Evolutionary conservation across 768 basidiomycete genomes (phyloP).

Genomic region (Lactarius indigo): DNA sequence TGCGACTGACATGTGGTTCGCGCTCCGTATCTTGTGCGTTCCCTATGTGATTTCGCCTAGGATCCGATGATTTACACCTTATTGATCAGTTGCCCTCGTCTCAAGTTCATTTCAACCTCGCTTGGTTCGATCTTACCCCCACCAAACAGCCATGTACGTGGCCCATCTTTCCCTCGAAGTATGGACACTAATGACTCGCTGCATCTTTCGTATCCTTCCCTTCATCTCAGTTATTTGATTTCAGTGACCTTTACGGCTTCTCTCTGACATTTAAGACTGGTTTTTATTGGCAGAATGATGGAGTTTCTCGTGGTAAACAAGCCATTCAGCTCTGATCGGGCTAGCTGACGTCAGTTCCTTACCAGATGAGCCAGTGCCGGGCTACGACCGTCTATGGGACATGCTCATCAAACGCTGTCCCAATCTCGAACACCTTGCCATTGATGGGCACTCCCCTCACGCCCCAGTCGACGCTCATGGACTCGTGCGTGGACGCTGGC

Average conservation of each 20-base stretch:
- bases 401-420: conserved; percentile 68
- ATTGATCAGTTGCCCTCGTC: conserved; percentile 54
- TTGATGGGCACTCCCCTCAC: conserved; percentile 51
- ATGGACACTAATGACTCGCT: background rate
- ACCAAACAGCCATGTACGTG: conserved; percentile 58
- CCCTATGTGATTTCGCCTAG: background rate
- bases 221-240: conserved; percentile 57
- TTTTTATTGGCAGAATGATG: conserved; percentile 60
- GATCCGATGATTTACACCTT: background rate
- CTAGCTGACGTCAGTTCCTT: conserved; percentile 4
- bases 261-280: conserved; percentile 54
- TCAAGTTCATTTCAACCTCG: conserved; percentile 58
- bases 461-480: conserved; percentile 52
- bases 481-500: conserved; percentile 64
- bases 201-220: background rate
- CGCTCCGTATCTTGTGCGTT: conserved; percentile 60
- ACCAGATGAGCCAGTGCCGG: conserved; percentile 45
- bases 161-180: background rate
- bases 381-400: conserved; percentile 56
- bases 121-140: conserved; percentile 58
- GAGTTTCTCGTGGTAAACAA: conserved; percentile 52
- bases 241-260: conserved; percentile 59
- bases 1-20: conserved; percentile 79
- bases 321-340: background rate
- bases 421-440: conserved; percentile 58